phyloP scores from a whole-genome alignment of 2,329 filamentous ascomycete genomes.

The Fusarium miscanthi region DNA sequence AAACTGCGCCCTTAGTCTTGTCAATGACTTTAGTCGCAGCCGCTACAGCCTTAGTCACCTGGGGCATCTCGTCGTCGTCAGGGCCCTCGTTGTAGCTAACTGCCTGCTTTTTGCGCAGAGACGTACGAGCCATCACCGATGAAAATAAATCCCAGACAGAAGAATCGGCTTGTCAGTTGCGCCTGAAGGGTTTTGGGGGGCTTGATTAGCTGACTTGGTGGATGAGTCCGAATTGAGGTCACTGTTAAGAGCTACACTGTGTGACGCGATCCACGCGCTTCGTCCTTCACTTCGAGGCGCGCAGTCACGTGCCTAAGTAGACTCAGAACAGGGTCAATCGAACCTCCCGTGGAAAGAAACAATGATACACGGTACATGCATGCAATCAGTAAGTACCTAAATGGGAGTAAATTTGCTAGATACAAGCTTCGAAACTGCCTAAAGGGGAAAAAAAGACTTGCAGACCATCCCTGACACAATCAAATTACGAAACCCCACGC shows the following conservation, averaged over 20 bases:
- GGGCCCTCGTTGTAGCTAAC: conserved; percentile 50
- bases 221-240: background rate
- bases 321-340: background rate
- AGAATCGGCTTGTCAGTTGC: background rate
- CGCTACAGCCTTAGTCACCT: conserved; percentile 25
- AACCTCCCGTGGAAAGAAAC: background rate
- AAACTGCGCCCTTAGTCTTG: conserved; percentile 43
- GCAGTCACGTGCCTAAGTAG: conserved; percentile 38
- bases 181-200: background rate
- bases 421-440: background rate
- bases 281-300: conserved; percentile 22
- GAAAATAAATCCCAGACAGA: background rate
- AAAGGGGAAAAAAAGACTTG: too few relatives aligned
- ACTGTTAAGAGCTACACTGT: background rate
- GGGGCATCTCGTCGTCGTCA: conserved; percentile 33
- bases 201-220: background rate
- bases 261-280: conserved; percentile 41
- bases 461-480: background rate
- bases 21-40: conserved; percentile 41
- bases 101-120: conserved; percentile 48
- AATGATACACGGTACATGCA: background rate
- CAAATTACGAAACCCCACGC: background rate
- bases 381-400: background rate
- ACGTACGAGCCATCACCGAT: conserved; percentile 50
- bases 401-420: background rate